Conservation (phyloP, 768 basidiomycete genomes). For the Pholiota molesta region DNA sequence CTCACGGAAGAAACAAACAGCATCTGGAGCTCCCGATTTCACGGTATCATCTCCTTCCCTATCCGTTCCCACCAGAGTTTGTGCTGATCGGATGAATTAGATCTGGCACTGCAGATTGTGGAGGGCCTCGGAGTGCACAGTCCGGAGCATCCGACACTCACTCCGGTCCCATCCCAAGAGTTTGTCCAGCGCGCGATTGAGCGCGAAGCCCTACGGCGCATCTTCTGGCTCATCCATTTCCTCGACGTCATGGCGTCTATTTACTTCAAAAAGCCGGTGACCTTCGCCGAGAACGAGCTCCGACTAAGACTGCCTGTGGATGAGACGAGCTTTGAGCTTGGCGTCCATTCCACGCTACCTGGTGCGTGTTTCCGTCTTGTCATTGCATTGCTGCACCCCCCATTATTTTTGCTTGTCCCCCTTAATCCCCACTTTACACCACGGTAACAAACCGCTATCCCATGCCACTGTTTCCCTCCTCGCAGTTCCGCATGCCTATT, state of each 20-base stretch:
- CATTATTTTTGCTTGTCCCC: conserved; percentile 17
- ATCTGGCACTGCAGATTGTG: conserved; percentile 68
- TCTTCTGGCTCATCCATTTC: conserved; percentile 78
- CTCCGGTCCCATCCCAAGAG: conserved; percentile 59
- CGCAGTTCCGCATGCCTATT: conserved; percentile 22
- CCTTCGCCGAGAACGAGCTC: conserved; percentile 47
- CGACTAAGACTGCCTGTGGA: conserved; percentile 76
- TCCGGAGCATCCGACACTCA: conserved; percentile 61
- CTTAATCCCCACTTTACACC: conserved; percentile 17
- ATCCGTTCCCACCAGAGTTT: conserved; percentile 19
- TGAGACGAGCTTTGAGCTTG: conserved; percentile 80
- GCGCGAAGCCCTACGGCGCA: conserved; percentile 78
- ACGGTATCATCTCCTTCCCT: conserved; percentile 40
- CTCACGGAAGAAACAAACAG: conserved; percentile 44
- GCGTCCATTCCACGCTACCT: conserved; percentile 56
- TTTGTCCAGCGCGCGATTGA: conserved; percentile 66
- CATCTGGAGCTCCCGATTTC: conserved; percentile 47
- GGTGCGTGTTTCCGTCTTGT: conserved; percentile 37
- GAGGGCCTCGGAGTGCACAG: conserved; percentile 67
- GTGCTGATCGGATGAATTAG: conserved; percentile 38
- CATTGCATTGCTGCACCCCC: conserved; percentile 11
- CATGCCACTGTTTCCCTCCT: conserved; percentile 22
- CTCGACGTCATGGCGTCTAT: conserved; percentile 54
- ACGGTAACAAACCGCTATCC: conserved; percentile 16
- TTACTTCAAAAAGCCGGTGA: conserved; percentile 48